Evolutionary conservation across 2,329 filamentous ascomycete species (phyloP), one percentile per base, ranked within the genome.

Genomic region (Fusarium tjaetaba): DNA sequence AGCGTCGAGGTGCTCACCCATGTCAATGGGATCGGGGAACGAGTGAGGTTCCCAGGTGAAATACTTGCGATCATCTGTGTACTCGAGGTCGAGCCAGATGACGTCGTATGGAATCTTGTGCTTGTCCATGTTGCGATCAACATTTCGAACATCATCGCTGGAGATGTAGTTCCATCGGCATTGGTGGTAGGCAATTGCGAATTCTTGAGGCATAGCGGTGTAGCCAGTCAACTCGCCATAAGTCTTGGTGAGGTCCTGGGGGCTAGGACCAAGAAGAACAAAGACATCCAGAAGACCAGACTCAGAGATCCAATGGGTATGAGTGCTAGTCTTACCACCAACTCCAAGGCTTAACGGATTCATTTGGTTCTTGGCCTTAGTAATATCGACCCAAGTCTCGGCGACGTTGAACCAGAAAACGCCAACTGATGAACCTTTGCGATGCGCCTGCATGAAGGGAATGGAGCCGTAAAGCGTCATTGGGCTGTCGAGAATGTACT

Each of bases 401-500:
- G 96, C 96, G 57, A 91, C 94, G 80, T 98, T 99, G 63, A 99
- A 88, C 96, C 96, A 99, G 83, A 99, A 97, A 20, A 99, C 92
- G 71, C 95, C 96, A 36, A 98, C 96, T 2, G 94, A 96, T 0
- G 96, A 98, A 79, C 92, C 93, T 81, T 96, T 97, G 78, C 93
- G 93, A 80, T 99, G 96, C 24, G 96, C 96, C 82, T 98, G 96
- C 94, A 99, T 97, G 80, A 98, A 94, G 5, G 96, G 96, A 76
- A 99, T 98, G 13, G 95, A 87, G n/a, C 96, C 96, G 79, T 99
- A 99, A 4, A 99, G 88, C 2, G 96, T 98, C 96, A 99, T 99
- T 2, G 96, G 95, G 82, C 95, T 98, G 82, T 98, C 94, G 77
- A 98, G 89, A 77, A 97, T 92, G 82, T 99, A 99, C 84, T 99